These are phyloP conservation scores for Solanum arcanum DNA, from an alignment of 257 asterid species.

Conservation along the genomic window DNA sequence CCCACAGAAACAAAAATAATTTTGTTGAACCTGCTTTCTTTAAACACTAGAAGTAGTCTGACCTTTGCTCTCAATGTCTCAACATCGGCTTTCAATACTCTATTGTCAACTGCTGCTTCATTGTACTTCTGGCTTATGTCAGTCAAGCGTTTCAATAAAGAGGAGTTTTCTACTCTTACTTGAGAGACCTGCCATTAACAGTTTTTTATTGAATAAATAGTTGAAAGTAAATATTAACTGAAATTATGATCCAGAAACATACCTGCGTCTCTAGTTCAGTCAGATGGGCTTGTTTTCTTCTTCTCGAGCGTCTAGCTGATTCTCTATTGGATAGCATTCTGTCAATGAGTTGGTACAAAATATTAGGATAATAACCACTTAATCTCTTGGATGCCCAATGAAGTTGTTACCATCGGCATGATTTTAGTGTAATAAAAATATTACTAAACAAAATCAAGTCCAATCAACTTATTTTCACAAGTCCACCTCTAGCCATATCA, in stretches of 20 bases:
- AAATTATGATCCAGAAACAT: conserved; percentile 3
- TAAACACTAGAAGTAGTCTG: background rate
- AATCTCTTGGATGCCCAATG: background rate
- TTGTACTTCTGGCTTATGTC: conserved; percentile 63
- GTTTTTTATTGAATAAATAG: background rate
- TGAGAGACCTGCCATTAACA: conserved; percentile 53
- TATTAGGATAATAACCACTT: background rate
- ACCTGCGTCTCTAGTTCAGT: conserved; percentile 91
- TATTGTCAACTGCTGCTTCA: conserved; percentile 62
- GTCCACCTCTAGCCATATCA: background rate
- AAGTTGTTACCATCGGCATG: background rate
- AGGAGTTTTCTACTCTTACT: conserved; percentile 64
- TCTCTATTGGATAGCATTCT: conserved; percentile 99
- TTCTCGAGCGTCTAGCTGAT: conserved; percentile 95
- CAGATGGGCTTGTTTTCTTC: conserved; percentile 94
- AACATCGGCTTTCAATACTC: conserved; percentile 72
- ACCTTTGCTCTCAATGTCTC: conserved; percentile 77
- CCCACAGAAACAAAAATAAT: background rate
- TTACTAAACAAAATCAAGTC: background rate
- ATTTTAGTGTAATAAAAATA: background rate
- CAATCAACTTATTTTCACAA: background rate
- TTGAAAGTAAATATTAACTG: background rate
- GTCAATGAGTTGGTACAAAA: conserved; percentile 2
- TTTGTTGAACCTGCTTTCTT: background rate
- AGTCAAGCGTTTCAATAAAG: conserved; percentile 46